A percentile compares a stretch with the other conserved stretches of the same genome.
phyloP scores from a whole-genome alignment of 2,329 filamentous ascomycete species.

The Neofusicoccum umdonicola region DNA sequence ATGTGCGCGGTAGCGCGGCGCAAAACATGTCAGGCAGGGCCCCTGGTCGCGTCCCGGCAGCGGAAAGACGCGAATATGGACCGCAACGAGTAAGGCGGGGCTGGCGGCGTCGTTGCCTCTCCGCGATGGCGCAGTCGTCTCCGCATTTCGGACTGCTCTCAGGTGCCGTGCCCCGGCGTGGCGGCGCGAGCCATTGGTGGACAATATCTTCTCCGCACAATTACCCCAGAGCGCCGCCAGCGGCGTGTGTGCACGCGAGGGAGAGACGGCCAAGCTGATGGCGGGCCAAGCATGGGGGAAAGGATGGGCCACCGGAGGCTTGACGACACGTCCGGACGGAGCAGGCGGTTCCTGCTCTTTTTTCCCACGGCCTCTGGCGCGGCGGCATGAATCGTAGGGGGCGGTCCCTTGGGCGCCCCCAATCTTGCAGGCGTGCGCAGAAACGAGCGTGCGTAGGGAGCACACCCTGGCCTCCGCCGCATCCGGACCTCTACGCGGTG shows the following conservation, averaged over 20 bases:
- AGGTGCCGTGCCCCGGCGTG: not conserved
- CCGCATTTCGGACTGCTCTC: not conserved
- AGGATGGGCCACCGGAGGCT: not conserved
- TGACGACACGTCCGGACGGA: not conserved
- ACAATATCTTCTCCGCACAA: constrained; percentile 11
- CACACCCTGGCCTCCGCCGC: not conserved
- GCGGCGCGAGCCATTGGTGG: constrained; percentile 1
- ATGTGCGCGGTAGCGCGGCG: not conserved
- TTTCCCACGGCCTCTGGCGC: not conserved
- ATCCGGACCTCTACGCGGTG: not conserved
- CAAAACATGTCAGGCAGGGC: not conserved
- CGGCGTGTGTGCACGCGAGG: too few species aligned
- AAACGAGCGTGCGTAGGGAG: not conserved
- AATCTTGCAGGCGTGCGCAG: not conserved
- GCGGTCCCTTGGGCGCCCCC: not conserved
- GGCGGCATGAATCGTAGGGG: not conserved
- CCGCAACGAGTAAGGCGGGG: constrained; percentile 11
- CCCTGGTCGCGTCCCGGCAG: not conserved
- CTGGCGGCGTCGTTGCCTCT: not conserved
- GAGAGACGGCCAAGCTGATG: not conserved
- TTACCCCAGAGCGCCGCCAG: constrained; percentile 4
- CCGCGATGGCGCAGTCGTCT: constrained; percentile 5
- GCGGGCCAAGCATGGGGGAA: not conserved
- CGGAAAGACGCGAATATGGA: not conserved
- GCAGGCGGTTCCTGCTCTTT: not conserved